These are phyloP conservation scores for Grigorovia humatica DNA, from an alignment of 805 yeast species.

Conservation along the genomic window DNA sequence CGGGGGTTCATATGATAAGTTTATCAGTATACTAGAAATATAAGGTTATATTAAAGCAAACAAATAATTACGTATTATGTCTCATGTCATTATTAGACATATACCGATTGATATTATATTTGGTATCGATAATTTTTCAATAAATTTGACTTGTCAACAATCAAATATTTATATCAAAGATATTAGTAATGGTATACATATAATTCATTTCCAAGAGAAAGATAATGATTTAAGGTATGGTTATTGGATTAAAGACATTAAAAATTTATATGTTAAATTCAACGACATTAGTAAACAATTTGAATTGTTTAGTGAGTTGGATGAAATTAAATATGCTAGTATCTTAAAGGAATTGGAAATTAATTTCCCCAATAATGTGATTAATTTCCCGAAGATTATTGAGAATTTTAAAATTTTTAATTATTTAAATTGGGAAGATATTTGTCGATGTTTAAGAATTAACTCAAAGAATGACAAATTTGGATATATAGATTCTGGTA, in stretches of 20 bases:
- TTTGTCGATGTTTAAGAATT: constrained; percentile 1
- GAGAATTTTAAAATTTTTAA: constrained; percentile 10
- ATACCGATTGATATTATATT: constrained; percentile 12
- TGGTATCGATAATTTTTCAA: constrained; percentile 22
- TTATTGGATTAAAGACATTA: constrained; percentile 19
- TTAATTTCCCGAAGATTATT: constrained; percentile 16
- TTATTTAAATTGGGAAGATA: constrained; percentile 11
- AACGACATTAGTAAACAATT: constrained; percentile 11
- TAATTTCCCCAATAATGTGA: constrained; percentile 9
- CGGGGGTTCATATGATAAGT: too few relatives aligned
- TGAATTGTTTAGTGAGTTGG: constrained; percentile 9
- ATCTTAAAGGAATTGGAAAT: constrained; percentile 2
- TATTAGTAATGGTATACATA: constrained; percentile 18
- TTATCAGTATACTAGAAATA: too few relatives aligned
- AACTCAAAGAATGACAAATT: neutral
- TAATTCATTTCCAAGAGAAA: constrained; percentile 18
- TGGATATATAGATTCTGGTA: constrained; percentile 23
- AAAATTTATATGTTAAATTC: constrained; percentile 9
- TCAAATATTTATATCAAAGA: constrained; percentile 21
- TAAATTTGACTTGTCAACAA: constrained; percentile 14
- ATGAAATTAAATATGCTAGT: constrained; percentile 6
- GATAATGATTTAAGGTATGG: constrained; percentile 19
- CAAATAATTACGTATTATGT: neutral
- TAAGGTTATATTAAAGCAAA: too few relatives aligned
- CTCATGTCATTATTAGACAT: neutral